Evolutionary conservation across 2,329 filamentous ascomycete genomes (phyloP).

Genomic region (Fusarium nanum): DNA sequence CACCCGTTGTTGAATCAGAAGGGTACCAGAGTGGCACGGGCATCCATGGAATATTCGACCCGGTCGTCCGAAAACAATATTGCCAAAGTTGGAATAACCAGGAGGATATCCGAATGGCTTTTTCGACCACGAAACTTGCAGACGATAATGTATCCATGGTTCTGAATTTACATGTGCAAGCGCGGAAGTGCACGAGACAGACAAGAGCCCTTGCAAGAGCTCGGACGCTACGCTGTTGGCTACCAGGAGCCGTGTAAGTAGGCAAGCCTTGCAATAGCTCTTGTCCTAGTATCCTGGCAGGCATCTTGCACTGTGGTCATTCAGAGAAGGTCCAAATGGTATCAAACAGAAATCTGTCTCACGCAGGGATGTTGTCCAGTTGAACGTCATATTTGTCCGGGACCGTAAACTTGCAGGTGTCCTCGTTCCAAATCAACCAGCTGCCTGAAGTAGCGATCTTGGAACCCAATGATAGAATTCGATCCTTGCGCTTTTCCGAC

Average conservation of each 20-base stretch:
- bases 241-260: neutral
- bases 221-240: neutral
- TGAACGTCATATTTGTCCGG: slow-evolving; percentile 51
- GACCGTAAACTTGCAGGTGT: slow-evolving; percentile 55
- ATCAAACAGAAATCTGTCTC: neutral
- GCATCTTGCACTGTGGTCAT: neutral
- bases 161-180: neutral
- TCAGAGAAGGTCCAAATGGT: neutral
- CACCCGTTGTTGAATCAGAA: neutral
- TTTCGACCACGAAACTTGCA: neutral
- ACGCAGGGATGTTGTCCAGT: neutral
- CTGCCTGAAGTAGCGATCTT: slow-evolving; percentile 56
- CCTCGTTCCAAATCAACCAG: slow-evolving; percentile 60
- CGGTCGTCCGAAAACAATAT: neutral
- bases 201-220: neutral
- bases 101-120: neutral
- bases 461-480: slow-evolving; percentile 69
- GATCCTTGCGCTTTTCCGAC: slow-evolving; percentile 65
- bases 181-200: neutral
- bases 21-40: neutral
- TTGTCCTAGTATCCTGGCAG: neutral
- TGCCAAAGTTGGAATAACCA: neutral
- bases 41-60: neutral
- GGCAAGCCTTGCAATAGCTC: neutral
- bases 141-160: neutral